Base-by-base conservation (phyloP, 306 rosid genomes). In the Cucurbita maxima region DNA sequence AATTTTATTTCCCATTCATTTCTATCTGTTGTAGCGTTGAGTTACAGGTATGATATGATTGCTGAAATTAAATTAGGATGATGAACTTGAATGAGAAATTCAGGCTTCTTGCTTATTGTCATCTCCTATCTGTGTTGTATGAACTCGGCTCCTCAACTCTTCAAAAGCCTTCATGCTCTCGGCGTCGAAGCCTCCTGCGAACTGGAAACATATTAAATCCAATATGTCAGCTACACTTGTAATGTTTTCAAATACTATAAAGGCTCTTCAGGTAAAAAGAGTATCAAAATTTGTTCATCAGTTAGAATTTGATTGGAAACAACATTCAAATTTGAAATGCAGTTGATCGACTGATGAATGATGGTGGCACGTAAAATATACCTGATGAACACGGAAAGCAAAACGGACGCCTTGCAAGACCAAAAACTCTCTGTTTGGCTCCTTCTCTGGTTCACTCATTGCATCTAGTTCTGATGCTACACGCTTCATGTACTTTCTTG, bases 91-190 rank as follows among this genome's bases (percentile, higher is more conserved):
- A 69, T 50, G 34, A 48, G 58, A 14, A 41, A 25, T 48, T 72
- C 58, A 74, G 58, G 57, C 37, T 77, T 81, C 92, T 58, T 81
- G 77, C 71, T 83, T 77, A 68, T 70, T 83, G 25, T 90, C 91
- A 75, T 76, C 89, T n/a, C 78, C 78, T 48, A 76, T 68, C 79
- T 79, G 79, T 81, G 80, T 5, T 81, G 80, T 7, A 37, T 77
- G 77, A 74, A 87, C 83, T 54, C 96, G 92, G 79, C 82, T 85
- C 79, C 96, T 85, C 59, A 92, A 86, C 55, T 90, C 96, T 84
- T 92, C 98, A 25, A 92, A 92, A 38, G 96, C 96, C 82, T 90
- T 92, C 98, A 92, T 90, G 85, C 96, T 92, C 76, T 92, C 98
- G 70, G 91, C 86, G 34, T 90, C 96, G 57, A 90, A 90, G 37